phyloP scores from a whole-genome alignment of 2,329 filamentous ascomycete genomes.

The Pleoardoris graminearum region DNA sequence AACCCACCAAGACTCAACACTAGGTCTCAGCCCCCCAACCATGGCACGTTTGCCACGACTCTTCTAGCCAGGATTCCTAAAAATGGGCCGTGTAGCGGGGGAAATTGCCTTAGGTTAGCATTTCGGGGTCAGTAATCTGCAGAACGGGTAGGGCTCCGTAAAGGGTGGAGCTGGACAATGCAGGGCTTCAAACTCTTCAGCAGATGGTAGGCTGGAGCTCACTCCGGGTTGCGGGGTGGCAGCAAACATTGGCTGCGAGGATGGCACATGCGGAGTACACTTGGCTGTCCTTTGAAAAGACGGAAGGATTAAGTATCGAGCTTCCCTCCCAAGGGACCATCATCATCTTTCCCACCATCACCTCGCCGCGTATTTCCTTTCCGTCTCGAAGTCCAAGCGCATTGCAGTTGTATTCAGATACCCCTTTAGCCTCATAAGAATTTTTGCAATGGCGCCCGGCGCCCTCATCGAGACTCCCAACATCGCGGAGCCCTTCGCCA shows the following conservation, averaged over 20 bases:
- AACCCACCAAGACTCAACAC: constrained; percentile 14
- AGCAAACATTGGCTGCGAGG: constrained; percentile 8
- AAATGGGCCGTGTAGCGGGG: constrained; percentile 21
- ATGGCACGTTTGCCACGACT: constrained; percentile 24
- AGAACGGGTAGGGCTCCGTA: not conserved
- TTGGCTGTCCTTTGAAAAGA: constrained; percentile 8
- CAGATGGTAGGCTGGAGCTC: constrained; percentile 26
- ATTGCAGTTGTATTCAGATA: constrained; percentile 18
- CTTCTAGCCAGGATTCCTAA: constrained; percentile 15
- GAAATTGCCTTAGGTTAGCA: constrained; percentile 31
- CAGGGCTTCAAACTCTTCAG: constrained; percentile 20
- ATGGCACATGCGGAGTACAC: constrained; percentile 8
- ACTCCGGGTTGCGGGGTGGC: constrained; percentile 15
- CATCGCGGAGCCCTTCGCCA: constrained; percentile 49
- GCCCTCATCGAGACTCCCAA: constrained; percentile 49
- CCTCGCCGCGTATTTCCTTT: not conserved
- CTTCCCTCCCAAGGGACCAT: constrained; percentile 8
- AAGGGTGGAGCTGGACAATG: constrained; percentile 21
- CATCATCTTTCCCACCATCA: constrained; percentile 10
- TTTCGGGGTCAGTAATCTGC: constrained; percentile 10
- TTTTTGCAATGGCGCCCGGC: constrained; percentile 50
- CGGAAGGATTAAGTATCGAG: constrained; percentile 30
- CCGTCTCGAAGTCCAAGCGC: not conserved
- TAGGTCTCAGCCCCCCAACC: constrained; percentile 27
- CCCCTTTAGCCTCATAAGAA: constrained; percentile 15